These are phyloP conservation scores for Diplodia scrobiculata DNA, from an alignment of 2,329 filamentous ascomycete species.

Conservation along the genomic window DNA sequence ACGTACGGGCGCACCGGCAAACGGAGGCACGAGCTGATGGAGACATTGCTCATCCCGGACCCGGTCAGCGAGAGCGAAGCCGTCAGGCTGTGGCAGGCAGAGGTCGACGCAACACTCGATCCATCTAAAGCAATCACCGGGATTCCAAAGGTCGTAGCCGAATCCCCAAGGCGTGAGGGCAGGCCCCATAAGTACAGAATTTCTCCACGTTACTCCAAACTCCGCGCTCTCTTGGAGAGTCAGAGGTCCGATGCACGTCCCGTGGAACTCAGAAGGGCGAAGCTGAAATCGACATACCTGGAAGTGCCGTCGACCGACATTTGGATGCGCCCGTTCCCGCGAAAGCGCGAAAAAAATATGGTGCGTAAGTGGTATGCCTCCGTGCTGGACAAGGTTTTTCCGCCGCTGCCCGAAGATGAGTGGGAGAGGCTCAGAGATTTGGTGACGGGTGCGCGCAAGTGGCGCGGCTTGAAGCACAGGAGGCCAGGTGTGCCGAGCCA, in stretches of 20 bases:
- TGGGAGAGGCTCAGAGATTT: constrained; percentile 50
- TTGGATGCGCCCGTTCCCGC: constrained; percentile 53
- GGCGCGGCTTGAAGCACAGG: constrained; percentile 35
- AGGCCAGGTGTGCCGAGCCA: constrained; percentile 30
- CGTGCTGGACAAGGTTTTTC: constrained; percentile 47
- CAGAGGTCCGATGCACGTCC: constrained; percentile 32
- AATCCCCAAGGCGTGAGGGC: constrained; percentile 3
- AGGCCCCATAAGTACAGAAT: constrained; percentile 31
- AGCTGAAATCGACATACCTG: constrained; percentile 37
- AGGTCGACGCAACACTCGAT: constrained; percentile 6
- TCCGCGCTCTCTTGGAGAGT: constrained; percentile 37
- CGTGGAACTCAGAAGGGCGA: constrained; percentile 32
- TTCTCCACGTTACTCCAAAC: constrained; percentile 39
- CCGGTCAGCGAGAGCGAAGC: neutral
- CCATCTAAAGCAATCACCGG: neutral
- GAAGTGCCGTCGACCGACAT: constrained; percentile 49
- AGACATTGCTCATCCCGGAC: constrained; percentile 18
- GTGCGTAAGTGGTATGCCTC: constrained; percentile 49
- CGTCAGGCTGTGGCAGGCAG: constrained; percentile 1
- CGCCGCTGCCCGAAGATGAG: constrained; percentile 50
- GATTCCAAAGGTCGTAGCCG: constrained; percentile 1
- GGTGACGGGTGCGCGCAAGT: constrained; percentile 39
- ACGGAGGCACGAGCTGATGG: constrained; percentile 54
- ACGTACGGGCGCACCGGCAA: constrained; percentile 62
- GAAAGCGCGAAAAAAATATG: constrained; percentile 49